A percentile compares a stretch with the other conserved stretches of the same genome.
phyloP scores from a whole-genome alignment of 257 asterid genomes.

The Knoxia roxburghii region DNA sequence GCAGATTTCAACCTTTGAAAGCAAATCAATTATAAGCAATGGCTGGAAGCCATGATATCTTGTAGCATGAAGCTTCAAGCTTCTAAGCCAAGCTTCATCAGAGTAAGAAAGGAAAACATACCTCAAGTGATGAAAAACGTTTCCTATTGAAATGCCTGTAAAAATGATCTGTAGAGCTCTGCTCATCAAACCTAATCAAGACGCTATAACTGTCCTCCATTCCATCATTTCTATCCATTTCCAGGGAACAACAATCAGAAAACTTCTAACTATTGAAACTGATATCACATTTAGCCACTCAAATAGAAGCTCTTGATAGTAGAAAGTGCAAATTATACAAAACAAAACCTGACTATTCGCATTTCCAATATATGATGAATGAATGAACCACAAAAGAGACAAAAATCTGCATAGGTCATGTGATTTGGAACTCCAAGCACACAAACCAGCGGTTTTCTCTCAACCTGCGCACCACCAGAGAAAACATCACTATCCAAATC shows the following conservation, averaged over 20 bases:
- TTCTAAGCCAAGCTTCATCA: neutral
- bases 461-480: conserved; percentile 44
- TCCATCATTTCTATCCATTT: conserved; percentile 64
- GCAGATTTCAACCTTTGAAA: conserved; percentile 66
- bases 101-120: conserved; percentile 19
- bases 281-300: neutral
- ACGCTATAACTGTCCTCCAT: conserved; percentile 73
- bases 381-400: conserved; percentile 91
- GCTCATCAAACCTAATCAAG: conserved; percentile 72
- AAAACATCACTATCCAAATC: neutral
- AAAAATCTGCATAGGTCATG: conserved; percentile 93
- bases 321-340: conserved; percentile 1
- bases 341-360: conserved; percentile 77
- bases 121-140: conserved; percentile 86
- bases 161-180: conserved; percentile 71
- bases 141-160: conserved; percentile 66
- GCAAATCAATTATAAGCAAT: conserved; percentile 18
- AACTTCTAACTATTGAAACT: neutral
- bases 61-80: neutral
- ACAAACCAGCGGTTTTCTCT: conserved; percentile 76
- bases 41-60: conserved; percentile 5
- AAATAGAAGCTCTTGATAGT: neutral
- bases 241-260: conserved; percentile 17
- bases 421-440: conserved; percentile 93
- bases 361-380: conserved; percentile 80